Evolutionary conservation across 2,329 filamentous ascomycete species (phyloP), one percentile per base, ranked within the genome.

Genomic region (Talaromyces rugulosus): DNA sequence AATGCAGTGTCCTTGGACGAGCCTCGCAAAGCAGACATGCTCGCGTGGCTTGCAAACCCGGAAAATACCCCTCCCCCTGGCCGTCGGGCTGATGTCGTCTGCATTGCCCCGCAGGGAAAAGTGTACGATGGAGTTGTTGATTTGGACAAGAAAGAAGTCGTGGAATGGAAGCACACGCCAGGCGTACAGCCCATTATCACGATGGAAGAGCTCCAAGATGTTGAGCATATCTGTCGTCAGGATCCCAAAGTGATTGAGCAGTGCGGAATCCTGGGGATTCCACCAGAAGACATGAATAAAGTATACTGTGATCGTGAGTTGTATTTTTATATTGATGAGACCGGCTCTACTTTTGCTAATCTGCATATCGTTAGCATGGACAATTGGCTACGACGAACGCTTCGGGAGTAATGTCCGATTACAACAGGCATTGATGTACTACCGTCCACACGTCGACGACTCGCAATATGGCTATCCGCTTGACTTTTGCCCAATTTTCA

Each of bases 341-440:
- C n/a, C 12, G 31, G 31, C 34, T 28, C 3, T 1, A 33, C 8
- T 18, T 28, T 40, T 14, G 52, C 55, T 23, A 12, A 61, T 31
- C 27, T 23, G 54, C 36, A 40, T n/a, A 40, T 36, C 12, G 50
- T 51, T 64, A 87, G 85, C 91, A 11, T 97, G 93, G 93, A 96
- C 93, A 0, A 96, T 97, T 75, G 93, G 93, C 56, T 96, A 92
- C 72, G 93, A 97, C 69, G 91, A 96, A 78, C 88, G 93, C 52
- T 95, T 92, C 70, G 93, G 92, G 64, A 94, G 80, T 73, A 81
- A 81, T 51, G 82, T 91, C 51, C 87, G 93, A 60, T 85, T 96
- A 4, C 93, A 97, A 77, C 93, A 97, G 78, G 93, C 92, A 1
- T 81, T 97, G 60, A 96, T 96, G 92, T 97, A 97, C 81, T 97